Evolutionary conservation across 2,329 filamentous ascomycete genomes (phyloP).

Genomic region (Fusarium palustre): DNA sequence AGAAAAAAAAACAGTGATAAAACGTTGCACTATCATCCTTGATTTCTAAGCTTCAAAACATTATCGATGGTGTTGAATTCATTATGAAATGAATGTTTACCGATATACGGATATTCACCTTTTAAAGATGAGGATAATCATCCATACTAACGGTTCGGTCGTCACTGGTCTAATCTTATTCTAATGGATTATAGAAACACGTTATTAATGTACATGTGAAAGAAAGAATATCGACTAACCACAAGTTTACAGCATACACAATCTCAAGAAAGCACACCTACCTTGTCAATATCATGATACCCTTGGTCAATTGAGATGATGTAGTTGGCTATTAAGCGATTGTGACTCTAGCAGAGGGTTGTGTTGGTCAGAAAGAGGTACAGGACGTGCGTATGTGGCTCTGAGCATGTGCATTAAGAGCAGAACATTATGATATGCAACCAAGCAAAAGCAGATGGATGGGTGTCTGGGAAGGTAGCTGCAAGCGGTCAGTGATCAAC

Average conservation of each 20-base stretch:
- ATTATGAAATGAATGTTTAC: not conserved
- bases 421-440: conserved; percentile 21
- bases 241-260: not conserved
- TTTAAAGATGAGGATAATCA: not conserved
- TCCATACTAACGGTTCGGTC: not conserved
- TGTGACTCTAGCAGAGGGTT: conserved; percentile 4
- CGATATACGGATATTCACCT: not conserved
- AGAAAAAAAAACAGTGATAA: too few species aligned
- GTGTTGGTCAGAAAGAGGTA: not conserved
- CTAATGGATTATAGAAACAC: too few species aligned
- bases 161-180: too few species aligned
- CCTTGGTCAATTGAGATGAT: not conserved
- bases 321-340: conserved; percentile 12
- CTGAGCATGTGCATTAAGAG: conserved; percentile 20
- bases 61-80: not conserved
- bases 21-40: not conserved
- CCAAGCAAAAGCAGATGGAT: conserved; percentile 3
- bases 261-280: not conserved
- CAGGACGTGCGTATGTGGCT: conserved; percentile 5
- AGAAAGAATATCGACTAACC: not conserved
- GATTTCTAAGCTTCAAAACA: not conserved
- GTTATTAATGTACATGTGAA: not conserved
- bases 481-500: conserved; percentile 25
- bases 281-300: not conserved
- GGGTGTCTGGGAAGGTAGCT: not conserved